phyloP scores from a whole-genome alignment of 345 rosid genomes.

The Eutrema japonicum region DNA sequence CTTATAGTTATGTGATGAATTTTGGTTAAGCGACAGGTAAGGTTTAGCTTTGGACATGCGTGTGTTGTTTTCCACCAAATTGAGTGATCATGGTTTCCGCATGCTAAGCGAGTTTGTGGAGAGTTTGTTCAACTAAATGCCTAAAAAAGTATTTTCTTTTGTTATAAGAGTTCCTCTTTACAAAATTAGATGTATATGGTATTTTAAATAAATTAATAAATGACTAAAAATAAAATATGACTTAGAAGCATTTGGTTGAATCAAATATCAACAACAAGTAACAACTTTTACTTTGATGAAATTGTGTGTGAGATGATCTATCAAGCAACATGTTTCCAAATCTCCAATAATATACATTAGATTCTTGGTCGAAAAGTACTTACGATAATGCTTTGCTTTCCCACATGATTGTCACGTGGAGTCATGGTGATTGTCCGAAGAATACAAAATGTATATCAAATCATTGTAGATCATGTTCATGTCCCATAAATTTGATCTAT shows the following conservation, averaged over 20 bases:
- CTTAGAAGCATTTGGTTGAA: background rate
- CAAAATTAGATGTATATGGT: too few relatives aligned
- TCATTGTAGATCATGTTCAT: too few relatives aligned
- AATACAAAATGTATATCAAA: too few relatives aligned
- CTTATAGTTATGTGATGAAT: constrained; percentile 23
- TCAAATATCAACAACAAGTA: background rate
- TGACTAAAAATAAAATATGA: too few relatives aligned
- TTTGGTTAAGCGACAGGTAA: constrained; percentile 29
- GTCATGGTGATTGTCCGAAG: background rate
- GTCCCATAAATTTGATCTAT: too few relatives aligned
- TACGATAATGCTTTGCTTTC: background rate
- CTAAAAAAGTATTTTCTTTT: too few relatives aligned
- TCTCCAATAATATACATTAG: background rate
- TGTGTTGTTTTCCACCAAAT: constrained; percentile 43
- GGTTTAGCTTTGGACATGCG: constrained; percentile 39
- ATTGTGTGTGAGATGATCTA: too few relatives aligned
- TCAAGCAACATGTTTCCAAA: background rate
- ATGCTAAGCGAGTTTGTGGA: constrained; percentile 35
- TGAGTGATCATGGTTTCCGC: constrained; percentile 37
- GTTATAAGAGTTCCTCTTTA: too few relatives aligned
- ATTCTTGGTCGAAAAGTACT: background rate
- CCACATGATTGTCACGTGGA: constrained; percentile 19
- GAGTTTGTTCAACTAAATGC: constrained; percentile 34
- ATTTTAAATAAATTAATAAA: too few relatives aligned
- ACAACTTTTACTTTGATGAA: too few relatives aligned